Conservation (phyloP, 139 green algal species). For the Coelastrella sp. region DNA sequence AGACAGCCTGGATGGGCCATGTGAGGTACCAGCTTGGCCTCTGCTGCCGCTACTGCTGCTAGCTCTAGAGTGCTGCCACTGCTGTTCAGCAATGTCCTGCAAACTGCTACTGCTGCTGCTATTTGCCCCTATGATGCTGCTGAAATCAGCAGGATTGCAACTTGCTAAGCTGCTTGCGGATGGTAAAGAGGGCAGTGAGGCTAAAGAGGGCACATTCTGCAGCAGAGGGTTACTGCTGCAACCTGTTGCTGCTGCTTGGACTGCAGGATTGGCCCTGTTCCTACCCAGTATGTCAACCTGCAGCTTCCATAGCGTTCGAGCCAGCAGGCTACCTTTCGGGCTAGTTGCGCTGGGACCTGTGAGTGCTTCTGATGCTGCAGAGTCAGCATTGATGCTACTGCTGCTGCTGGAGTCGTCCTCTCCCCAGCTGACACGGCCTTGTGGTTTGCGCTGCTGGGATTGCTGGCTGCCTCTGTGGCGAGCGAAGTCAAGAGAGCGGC, state of each 20-base stretch:
- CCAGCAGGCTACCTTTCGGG: background rate
- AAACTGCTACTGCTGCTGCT: background rate
- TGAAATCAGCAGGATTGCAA: background rate
- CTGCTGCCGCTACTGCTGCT: background rate
- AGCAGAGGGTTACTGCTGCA: slow-evolving; percentile 39
- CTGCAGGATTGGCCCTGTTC: background rate
- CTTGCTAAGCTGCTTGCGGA: background rate
- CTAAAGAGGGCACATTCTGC: background rate
- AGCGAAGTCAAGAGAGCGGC: background rate
- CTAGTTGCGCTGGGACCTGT: background rate
- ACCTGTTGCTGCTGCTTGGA: slow-evolving; percentile 8
- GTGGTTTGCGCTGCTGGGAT: background rate
- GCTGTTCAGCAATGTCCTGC: background rate
- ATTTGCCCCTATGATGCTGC: background rate
- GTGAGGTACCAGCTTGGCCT: no score
- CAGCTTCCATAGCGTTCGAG: background rate
- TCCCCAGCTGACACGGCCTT: background rate
- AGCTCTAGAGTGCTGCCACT: background rate
- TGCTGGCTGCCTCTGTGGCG: background rate
- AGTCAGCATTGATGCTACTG: background rate
- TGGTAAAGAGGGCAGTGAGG: background rate
- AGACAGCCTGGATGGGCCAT: no score
- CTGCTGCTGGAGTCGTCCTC: background rate
- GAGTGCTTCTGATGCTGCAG: slow-evolving; percentile 21
- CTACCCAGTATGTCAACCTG: background rate